phyloP scores from a whole-genome alignment of 768 basidiomycete genomes.

The Pholiota conissans region DNA sequence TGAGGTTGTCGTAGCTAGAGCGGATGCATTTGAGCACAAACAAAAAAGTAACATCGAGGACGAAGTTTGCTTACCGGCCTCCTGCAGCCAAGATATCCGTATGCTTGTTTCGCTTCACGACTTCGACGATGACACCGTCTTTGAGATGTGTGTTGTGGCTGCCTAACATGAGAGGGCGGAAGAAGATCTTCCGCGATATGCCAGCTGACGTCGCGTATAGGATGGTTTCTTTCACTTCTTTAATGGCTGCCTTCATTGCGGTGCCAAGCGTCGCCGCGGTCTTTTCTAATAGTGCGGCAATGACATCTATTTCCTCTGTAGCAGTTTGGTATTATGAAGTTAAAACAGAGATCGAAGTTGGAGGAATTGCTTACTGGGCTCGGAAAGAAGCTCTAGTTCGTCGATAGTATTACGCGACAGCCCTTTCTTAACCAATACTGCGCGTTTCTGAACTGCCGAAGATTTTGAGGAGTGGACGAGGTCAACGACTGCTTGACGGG shows the following conservation, averaged over 20 bases:
- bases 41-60: not conserved
- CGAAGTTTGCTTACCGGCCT: slow-evolving; percentile 55
- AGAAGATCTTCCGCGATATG: slow-evolving; percentile 58
- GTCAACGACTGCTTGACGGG: slow-evolving; percentile 58
- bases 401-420: slow-evolving; percentile 67
- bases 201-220: slow-evolving; percentile 61
- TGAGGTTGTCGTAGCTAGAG: slow-evolving; percentile 70
- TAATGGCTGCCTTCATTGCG: slow-evolving; percentile 49
- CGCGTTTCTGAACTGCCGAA: slow-evolving; percentile 66
- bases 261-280: slow-evolving; percentile 51
- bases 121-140: slow-evolving; percentile 75
- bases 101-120: slow-evolving; percentile 64
- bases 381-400: slow-evolving; percentile 70
- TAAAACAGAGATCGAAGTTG: not conserved
- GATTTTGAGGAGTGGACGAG: slow-evolving; percentile 68
- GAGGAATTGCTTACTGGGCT: slow-evolving; percentile 49
- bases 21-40: not conserved
- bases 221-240: slow-evolving; percentile 65
- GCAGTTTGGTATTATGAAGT: not conserved
- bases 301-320: slow-evolving; percentile 66
- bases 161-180: slow-evolving; percentile 76
- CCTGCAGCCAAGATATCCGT: slow-evolving; percentile 78
- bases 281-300: slow-evolving; percentile 59
- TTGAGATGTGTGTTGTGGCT: slow-evolving; percentile 65
- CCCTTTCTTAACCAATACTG: slow-evolving; percentile 67